Conservation (phyloP, 306 rosid species). For the Vigna unguiculata region DNA sequence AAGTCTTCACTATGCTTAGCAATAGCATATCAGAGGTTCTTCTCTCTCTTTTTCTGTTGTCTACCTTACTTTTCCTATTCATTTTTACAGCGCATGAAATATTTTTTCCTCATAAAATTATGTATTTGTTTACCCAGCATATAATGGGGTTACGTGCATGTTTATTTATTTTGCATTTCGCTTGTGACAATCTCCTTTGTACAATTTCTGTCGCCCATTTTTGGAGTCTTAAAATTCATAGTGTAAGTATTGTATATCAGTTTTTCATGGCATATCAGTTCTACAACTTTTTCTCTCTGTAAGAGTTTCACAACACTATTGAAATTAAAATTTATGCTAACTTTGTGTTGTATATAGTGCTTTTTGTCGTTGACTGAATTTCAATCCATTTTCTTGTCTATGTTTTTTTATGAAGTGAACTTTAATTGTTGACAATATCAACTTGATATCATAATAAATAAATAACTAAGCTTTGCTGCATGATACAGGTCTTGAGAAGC, state of each 20-base stretch:
- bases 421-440: background rate
- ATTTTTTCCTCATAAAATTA: background rate
- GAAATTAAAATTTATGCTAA: background rate
- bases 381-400: background rate
- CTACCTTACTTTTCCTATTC: background rate
- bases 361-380: background rate
- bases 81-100: background rate
- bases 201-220: too few relatives aligned
- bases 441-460: background rate
- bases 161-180: too few relatives aligned
- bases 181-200: too few relatives aligned
- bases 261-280: background rate
- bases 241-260: too few relatives aligned
- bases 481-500: background rate
- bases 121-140: background rate
- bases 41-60: background rate
- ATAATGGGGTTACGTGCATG: too few relatives aligned
- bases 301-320: background rate
- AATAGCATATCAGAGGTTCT: constrained; percentile 26
- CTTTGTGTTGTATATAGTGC: too few relatives aligned
- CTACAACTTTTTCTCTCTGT: background rate
- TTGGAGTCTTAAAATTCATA: too few relatives aligned
- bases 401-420: background rate
- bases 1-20: background rate
- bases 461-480: background rate